A percentile compares a stretch with the other conserved stretches of the same genome.
Conservation (phyloP, 495 filamentous ascomycete genomes). For the Aspergillus campestris region DNA sequence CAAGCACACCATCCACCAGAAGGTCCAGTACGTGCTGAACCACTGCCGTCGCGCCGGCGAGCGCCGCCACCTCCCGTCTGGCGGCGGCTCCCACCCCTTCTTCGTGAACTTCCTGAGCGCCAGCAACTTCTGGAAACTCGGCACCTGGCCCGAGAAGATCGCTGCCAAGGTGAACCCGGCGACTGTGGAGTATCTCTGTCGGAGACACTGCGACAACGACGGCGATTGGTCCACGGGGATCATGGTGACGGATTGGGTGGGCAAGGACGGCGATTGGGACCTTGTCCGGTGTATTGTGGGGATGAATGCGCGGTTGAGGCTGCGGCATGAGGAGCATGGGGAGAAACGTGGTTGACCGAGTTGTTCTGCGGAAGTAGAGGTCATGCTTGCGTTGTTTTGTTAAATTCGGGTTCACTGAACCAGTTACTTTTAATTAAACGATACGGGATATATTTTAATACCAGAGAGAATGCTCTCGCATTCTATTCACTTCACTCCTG, state of each 20-base stretch:
- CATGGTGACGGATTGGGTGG: slow-evolving; percentile 91
- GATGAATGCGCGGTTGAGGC: slow-evolving; percentile 73
- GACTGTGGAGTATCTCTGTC: slow-evolving; percentile 69
- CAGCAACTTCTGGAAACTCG: slow-evolving; percentile 85
- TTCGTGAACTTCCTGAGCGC: slow-evolving; percentile 87
- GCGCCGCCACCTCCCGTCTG: slow-evolving; percentile 32
- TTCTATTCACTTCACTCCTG: slow-evolving; percentile 6
- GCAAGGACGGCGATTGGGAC: slow-evolving; percentile 86
- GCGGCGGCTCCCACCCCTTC: slow-evolving; percentile 49
- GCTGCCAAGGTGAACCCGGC: slow-evolving; percentile 90
- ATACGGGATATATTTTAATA: not conserved
- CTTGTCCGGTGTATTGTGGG: slow-evolving; percentile 80
- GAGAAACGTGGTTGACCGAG: not conserved
- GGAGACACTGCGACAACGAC: slow-evolving; percentile 47
- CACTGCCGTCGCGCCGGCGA: slow-evolving; percentile 66
- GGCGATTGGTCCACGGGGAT: slow-evolving; percentile 85
- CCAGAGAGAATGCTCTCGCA: not conserved
- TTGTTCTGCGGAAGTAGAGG: slow-evolving; percentile 9
- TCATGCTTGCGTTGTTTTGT: not conserved
- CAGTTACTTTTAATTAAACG: not conserved
- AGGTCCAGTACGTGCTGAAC: slow-evolving; percentile 62
- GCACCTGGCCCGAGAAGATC: slow-evolving; percentile 90
- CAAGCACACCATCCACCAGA: slow-evolving; percentile 65
- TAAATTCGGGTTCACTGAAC: not conserved
- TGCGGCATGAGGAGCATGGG: slow-evolving; percentile 26